phyloP scores from a whole-genome alignment of 176 grass and related monocot genomes.

The Musa beccarii region DNA sequence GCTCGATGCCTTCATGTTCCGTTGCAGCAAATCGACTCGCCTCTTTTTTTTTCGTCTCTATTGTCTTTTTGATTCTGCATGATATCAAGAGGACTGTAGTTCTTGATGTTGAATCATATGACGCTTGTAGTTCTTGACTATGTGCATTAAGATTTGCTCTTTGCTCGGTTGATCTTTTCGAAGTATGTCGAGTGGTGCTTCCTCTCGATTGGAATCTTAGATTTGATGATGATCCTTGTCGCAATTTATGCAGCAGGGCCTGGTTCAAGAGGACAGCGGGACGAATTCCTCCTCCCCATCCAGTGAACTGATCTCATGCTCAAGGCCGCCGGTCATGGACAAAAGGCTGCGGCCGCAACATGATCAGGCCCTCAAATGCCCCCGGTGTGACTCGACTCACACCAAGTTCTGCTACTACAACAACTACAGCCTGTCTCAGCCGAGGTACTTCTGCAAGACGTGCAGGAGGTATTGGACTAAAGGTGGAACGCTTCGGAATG shows the following conservation, averaged over 20 bases:
- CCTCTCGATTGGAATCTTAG: no score
- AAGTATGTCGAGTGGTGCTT: no score
- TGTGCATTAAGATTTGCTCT: no score
- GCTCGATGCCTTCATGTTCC: no score
- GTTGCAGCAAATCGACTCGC: no score
- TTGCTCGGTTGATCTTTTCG: no score
- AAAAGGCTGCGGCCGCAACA: conserved; percentile 63
- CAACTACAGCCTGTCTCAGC: conserved; percentile 96
- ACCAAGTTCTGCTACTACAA: conserved; percentile 99
- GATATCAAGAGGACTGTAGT: no score
- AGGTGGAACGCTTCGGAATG: conserved; percentile 83
- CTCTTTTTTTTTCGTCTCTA: no score
- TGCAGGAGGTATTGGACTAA: conserved; percentile 97
- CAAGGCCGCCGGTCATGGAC: conserved; percentile 34
- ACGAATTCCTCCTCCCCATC: conserved; percentile 64
- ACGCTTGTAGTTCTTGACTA: not conserved
- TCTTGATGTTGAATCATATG: no score
- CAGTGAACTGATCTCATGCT: conserved; percentile 52
- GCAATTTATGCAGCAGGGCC: conserved; percentile 31
- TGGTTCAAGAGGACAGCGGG: conserved; percentile 43
- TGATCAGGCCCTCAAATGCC: conserved; percentile 91
- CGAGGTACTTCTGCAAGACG: conserved; percentile 97
- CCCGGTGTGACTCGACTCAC: conserved; percentile 73
- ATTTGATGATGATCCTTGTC: no score
- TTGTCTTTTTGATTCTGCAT: no score